Evolutionary conservation across 768 basidiomycete species (phyloP), one percentile per base, ranked within the genome.

Genomic region (Auriscalpium vulgare): DNA sequence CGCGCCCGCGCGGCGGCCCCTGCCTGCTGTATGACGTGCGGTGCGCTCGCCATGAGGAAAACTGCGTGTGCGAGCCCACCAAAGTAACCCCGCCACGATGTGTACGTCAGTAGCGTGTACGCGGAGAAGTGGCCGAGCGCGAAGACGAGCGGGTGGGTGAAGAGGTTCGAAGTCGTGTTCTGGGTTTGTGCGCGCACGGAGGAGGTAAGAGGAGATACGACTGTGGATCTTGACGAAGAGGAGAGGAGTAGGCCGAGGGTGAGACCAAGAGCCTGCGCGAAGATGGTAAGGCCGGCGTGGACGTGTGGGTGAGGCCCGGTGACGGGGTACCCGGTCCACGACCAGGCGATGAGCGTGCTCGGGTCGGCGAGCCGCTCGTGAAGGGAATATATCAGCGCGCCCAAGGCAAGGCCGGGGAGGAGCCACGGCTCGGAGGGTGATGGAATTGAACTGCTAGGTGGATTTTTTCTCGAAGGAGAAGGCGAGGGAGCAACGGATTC

Each of bases 301-400:
- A 87, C 68, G 62, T 87, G 81, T 8, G 90, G 85, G 2, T 86
- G 67, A 2, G 91, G 91, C 0, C 91, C 91, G 50, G 72, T 78
- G 37, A 85, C 72, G 19, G 82, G 78, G 60, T 85, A 94, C n/a
- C 91, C 91, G 0, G 89, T 87, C 91, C 91, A 95, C 2, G 88
- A 85, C 87, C 89, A 92, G 17, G 88, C 82, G 56, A 93, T 77
- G 47, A 92, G 77, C 0, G 90, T 89, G 60, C 84, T 85, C 1
- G 87, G 73, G 56, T 95, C 91, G 3, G 84, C 78, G 51, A 91
- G 71, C 45, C 91, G 75, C 47, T 81, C 83, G 62, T 92, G 87
- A 0, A 91, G 65, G 11, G 80, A 78, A 71, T 88, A 92, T 10
- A 93, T 66, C 34, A 88, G 71, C 36, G 81, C 78, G 2, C 87